phyloP scores from a whole-genome alignment of 306 rosid species.

The Medicago lupulina region DNA sequence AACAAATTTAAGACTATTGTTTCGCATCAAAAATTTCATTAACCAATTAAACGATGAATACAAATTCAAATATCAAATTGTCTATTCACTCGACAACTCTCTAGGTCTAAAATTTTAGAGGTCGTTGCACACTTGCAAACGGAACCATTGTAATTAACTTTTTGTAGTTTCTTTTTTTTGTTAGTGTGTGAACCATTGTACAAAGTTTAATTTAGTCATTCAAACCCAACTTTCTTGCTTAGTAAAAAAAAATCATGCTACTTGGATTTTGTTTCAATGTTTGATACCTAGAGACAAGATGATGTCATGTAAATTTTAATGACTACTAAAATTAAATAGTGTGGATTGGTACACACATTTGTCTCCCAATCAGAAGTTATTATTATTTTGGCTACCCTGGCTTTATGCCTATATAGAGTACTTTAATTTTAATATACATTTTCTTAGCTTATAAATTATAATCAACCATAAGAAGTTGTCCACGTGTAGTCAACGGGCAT shows the following conservation, averaged over 20 bases:
- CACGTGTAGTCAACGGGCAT: slow-evolving; percentile 48
- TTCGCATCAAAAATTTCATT: not conserved
- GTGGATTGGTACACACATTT: not conserved
- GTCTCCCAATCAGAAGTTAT: not conserved
- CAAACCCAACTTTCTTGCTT: slow-evolving; percentile 8
- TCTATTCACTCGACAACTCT: not conserved
- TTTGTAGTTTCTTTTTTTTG: not conserved
- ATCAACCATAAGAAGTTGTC: slow-evolving; percentile 39
- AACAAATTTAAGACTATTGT: no score
- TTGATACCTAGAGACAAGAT: slow-evolving; percentile 41
- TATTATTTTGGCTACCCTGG: not conserved
- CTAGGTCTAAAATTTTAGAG: no score
- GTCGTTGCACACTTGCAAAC: no score
- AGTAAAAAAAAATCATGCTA: slow-evolving; percentile 17
- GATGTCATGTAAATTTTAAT: not conserved
- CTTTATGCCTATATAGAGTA: slow-evolving; percentile 27
- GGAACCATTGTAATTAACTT: not conserved
- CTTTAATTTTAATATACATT: not conserved
- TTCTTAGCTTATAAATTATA: not conserved
- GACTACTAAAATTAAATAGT: not conserved
- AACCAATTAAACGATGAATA: not conserved
- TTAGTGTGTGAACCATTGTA: slow-evolving; percentile 2
- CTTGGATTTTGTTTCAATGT: slow-evolving; percentile 43
- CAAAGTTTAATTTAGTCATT: not conserved
- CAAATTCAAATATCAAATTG: not conserved